Percentiles rank a stretch among this genome's conserved stretches.
phyloP scores from a whole-genome alignment of 257 asterid species.

The Linderniella brevidens region DNA sequence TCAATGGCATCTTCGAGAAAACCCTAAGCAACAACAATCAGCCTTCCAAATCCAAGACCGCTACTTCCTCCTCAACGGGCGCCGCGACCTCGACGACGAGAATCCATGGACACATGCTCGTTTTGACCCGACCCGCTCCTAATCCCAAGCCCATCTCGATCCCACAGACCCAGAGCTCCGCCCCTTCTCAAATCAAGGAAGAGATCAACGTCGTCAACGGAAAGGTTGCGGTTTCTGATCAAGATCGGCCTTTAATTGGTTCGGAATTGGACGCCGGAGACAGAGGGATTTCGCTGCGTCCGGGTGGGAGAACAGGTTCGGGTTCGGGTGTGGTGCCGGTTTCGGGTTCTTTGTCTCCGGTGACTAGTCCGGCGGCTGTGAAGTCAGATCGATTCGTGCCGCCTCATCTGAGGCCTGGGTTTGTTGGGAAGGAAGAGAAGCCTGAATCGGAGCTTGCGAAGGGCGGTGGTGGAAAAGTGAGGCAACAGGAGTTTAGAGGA shows the following conservation, averaged over 20 bases:
- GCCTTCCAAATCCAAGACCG: constrained; percentile 8
- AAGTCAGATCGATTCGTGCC: constrained; percentile 53
- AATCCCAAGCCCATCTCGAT: constrained; percentile 43
- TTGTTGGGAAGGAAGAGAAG: constrained; percentile 53
- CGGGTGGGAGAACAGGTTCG: constrained; percentile 57
- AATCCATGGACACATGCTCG: constrained; percentile 82
- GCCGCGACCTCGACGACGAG: constrained; percentile 36
- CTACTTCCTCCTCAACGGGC: constrained; percentile 20
- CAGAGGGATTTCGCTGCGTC: constrained; percentile 47
- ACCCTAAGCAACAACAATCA: constrained; percentile 20
- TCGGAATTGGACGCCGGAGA: constrained; percentile 25
- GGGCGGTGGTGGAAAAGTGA: constrained; percentile 12
- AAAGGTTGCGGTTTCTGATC: too few relatives aligned
- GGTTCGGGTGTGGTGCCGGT: constrained; percentile 14
- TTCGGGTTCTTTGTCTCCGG: constrained; percentile 24
- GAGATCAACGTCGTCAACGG: too few relatives aligned
- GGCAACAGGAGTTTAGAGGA: too few relatives aligned
- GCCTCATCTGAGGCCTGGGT: constrained; percentile 82
- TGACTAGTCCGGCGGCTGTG: constrained; percentile 18
- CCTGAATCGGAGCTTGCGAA: constrained; percentile 31
- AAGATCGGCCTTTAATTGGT: constrained; percentile 7
- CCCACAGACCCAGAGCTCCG: constrained; percentile 9
- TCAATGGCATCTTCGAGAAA: constrained; percentile 62
- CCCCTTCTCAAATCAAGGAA: too few relatives aligned
- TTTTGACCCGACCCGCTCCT: constrained; percentile 52